A percentile compares a stretch with the other conserved stretches of the same genome.
Evolutionary conservation across 441 rosid genomes (phyloP).

Genomic region (Lagerstroemia fauriei): DNA sequence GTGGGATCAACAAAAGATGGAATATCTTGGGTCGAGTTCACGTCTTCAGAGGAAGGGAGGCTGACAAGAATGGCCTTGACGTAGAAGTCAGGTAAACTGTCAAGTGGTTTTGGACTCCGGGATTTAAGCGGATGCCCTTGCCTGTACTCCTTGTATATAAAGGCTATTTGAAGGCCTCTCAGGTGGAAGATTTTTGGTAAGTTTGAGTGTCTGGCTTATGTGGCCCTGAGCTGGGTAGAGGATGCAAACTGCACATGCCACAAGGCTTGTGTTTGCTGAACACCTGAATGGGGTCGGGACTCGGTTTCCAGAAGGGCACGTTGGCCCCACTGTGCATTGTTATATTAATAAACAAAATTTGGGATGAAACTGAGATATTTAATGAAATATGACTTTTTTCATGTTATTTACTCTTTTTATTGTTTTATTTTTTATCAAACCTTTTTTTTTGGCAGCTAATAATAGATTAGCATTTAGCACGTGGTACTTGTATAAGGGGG

Average conservation of each 20-base stretch:
- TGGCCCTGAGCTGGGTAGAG: slow-evolving; percentile 45
- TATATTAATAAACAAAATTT: too few species aligned
- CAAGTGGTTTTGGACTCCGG: slow-evolving; percentile 22
- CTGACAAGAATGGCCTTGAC: slow-evolving; percentile 39
- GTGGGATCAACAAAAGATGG: slow-evolving; percentile 25
- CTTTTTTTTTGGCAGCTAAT: too few species aligned
- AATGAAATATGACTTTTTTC: too few species aligned
- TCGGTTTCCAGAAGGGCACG: too few species aligned
- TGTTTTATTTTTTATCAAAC: too few species aligned
- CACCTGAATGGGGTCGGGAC: neutral
- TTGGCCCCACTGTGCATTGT: too few species aligned
- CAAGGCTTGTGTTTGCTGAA: slow-evolving; percentile 21
- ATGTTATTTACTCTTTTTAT: too few species aligned
- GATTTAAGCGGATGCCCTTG: slow-evolving; percentile 35
- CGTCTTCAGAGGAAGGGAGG: slow-evolving; percentile 20
- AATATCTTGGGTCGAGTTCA: slow-evolving; percentile 30
- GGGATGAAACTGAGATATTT: too few species aligned
- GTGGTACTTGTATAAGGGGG: too few species aligned
- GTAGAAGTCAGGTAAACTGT: slow-evolving; percentile 29
- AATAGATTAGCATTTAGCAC: too few species aligned
- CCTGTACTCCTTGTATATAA: slow-evolving; percentile 37
- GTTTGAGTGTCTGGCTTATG: slow-evolving; percentile 35
- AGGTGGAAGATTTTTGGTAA: slow-evolving; percentile 37
- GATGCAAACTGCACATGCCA: slow-evolving; percentile 19
- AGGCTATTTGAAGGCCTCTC: slow-evolving; percentile 38